Base-by-base conservation (phyloP, 768 basidiomycete genomes). In the Russula lepida region DNA sequence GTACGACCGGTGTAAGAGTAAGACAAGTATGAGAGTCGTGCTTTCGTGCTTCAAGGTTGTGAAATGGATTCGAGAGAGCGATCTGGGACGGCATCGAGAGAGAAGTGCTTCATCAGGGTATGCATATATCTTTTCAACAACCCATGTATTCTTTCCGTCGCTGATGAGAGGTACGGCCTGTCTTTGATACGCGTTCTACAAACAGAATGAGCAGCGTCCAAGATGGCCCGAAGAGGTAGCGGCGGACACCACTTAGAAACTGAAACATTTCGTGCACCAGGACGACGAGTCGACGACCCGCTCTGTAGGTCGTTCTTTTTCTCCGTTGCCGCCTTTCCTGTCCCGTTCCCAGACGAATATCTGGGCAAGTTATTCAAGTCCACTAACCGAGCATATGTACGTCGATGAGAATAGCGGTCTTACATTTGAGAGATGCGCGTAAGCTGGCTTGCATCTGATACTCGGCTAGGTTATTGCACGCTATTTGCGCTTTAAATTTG, bases 41-140 rank as follows among this genome's bases (percentile, higher is more conserved):
- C 79, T 68, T 75, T 97, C n/a, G 61, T 98, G 95, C 95, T 73
- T 76, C 64, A 77, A 81, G 50, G 95, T 98, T 25, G 86, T 94
- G 23, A 89, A 88, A 71, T 95, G 95, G 17, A 98, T 98, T 62
- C 76, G 88, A 58, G 88, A 86, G 60, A 89, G 91, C 15, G 92
- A 98, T 98, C 92, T 70, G 95, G 98, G 54, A 74, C 78, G n/a
- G 95, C 95, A 4, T 86, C 87, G 62, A 77, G 74, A 66, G 95
- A 94, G 71, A 98, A 99, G 84, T 81, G 79, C 50, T 80, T 84
- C 73, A 93, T 98, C 50, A 95, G 98, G 88, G 92, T 89, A 61
- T 17, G 56, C 15, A n/a, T n/a, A n/a, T n/a, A 51, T 41, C n/a
- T n/a, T 46, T 33, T n/a, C 50, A 17, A n/a, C n/a, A 11, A 33